Conservation (phyloP, 768 basidiomycete species). For the Omphalotus guepiniiformis region DNA sequence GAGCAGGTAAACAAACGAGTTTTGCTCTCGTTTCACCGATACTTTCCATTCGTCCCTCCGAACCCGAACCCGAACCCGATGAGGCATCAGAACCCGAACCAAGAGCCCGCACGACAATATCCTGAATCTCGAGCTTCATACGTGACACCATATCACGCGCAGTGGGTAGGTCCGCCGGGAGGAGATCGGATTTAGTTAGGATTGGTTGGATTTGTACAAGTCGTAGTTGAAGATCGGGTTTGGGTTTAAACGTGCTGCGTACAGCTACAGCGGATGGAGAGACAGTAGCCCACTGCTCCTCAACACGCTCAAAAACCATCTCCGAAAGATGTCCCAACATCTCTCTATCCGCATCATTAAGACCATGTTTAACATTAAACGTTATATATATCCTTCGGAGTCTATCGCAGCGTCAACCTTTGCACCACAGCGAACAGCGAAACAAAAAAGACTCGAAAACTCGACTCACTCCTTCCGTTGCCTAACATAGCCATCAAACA, state of each 20-base stretch:
- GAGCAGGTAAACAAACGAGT: no score
- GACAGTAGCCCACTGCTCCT: conserved; percentile 1
- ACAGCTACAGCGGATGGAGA: not conserved
- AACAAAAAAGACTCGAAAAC: not conserved
- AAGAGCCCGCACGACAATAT: no score
- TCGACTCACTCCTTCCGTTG: conserved; percentile 55
- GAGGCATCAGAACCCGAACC: no score
- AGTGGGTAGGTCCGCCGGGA: conserved; percentile 35
- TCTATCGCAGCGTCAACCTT: conserved; percentile 30
- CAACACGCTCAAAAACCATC: conserved; percentile 24
- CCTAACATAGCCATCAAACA: conserved; percentile 63
- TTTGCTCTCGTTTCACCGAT: no score
- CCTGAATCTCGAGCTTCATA: not conserved
- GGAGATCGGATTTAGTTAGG: conserved; percentile 65
- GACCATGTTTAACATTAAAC: conserved; percentile 62
- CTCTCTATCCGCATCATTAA: conserved; percentile 49
- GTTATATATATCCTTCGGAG: conserved; percentile 68
- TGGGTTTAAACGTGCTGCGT: conserved; percentile 31
- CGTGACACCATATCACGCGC: not conserved
- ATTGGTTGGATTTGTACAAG: conserved; percentile 66
- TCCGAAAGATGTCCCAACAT: conserved; percentile 57
- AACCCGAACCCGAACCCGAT: no score
- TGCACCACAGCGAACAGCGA: no score
- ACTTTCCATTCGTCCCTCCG: no score
- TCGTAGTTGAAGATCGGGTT: conserved; percentile 30